These are phyloP conservation scores for Xylaria sp. DNA, from an alignment of 2,329 filamentous ascomycete species.

Conservation along the genomic window DNA sequence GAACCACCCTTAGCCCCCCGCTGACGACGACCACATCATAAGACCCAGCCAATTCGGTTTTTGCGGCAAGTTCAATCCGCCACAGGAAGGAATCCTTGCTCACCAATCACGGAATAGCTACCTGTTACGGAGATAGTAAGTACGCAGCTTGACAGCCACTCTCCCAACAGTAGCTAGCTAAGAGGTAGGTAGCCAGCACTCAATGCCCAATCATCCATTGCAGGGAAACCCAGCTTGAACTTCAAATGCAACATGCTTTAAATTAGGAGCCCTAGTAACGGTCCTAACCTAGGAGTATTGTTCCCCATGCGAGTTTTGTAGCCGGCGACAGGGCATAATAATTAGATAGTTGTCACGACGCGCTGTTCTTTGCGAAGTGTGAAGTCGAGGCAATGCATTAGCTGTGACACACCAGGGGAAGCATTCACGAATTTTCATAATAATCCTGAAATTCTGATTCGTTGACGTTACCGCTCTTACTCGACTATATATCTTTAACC, in stretches of 20 bases:
- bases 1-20: neutral
- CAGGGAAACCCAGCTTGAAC: neutral
- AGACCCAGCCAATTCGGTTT: neutral
- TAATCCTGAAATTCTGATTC: no score
- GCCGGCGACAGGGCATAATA: neutral
- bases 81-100: no score
- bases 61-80: neutral
- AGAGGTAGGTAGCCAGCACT: no score
- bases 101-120: no score
- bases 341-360: neutral
- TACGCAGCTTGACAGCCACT: neutral
- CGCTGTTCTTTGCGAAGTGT: no score
- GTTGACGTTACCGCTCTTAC: neutral
- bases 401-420: no score
- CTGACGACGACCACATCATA: neutral
- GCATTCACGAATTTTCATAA: no score
- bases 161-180: neutral
- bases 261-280: neutral
- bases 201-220: no score
- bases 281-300: neutral
- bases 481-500: neutral
- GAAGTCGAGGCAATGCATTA: no score
- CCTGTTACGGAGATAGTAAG: no score
- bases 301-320: neutral
- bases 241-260: neutral